Percentiles rank a stretch among this genome's conserved stretches.
phyloP scores from a whole-genome alignment of 202 grass and related monocot species.

The Eragrostis tef region DNA sequence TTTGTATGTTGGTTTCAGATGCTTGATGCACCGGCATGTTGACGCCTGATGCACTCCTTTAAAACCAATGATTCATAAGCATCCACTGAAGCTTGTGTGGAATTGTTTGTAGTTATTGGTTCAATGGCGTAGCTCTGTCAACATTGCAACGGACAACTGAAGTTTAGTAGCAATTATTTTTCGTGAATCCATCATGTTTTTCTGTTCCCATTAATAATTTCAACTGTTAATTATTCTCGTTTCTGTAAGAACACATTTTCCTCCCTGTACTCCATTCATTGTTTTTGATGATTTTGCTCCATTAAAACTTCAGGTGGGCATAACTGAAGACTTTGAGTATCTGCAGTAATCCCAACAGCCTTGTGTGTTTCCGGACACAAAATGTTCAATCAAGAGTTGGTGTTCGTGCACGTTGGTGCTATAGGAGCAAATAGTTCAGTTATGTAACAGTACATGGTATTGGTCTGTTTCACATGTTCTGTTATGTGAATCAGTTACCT shows the following conservation, averaged over 20 bases:
- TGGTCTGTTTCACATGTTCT: constrained; percentile 1
- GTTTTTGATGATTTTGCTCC: constrained; percentile 3
- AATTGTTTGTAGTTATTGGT: background rate
- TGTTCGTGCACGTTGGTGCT: background rate
- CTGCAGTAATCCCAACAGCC: constrained; percentile 50
- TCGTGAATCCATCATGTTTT: background rate
- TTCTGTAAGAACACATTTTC: background rate
- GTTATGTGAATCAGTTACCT: background rate
- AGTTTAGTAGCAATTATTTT: constrained; percentile 18
- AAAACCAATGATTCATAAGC: constrained; percentile 15
- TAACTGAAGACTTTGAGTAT: constrained; percentile 94
- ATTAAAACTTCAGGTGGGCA: constrained; percentile 64
- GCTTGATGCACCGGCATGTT: background rate
- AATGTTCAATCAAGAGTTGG: constrained; percentile 20
- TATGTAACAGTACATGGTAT: constrained; percentile 12
- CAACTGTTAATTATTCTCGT: background rate
- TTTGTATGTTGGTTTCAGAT: background rate
- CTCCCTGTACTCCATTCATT: background rate
- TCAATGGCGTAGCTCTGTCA: background rate
- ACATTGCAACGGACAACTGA: background rate
- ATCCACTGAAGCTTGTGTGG: background rate
- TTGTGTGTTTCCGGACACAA: constrained; percentile 1
- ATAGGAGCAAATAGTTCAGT: background rate
- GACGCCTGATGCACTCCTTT: background rate
- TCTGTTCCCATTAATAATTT: constrained; percentile 4